phyloP scores from a whole-genome alignment of 352 stramenopile species.

The Globisporangium viniferum region DNA sequence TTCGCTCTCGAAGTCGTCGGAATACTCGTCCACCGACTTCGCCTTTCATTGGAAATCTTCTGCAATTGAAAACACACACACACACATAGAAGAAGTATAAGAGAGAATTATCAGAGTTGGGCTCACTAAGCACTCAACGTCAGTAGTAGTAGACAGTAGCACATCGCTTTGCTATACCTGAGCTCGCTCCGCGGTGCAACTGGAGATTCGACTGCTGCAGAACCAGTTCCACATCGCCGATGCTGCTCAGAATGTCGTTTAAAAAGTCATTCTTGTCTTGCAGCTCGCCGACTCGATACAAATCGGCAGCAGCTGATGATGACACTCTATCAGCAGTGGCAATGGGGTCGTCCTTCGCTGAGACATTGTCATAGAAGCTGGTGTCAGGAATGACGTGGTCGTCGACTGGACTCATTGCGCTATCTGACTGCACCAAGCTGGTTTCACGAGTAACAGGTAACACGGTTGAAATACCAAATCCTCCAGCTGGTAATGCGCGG shows the following conservation, averaged over 20 bases:
- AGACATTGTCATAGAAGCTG: neutral
- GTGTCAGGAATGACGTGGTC: neutral
- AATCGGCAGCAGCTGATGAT: neutral
- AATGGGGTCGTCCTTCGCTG: neutral
- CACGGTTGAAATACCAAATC: neutral
- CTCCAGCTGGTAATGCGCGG: neutral
- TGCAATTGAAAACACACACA: neutral
- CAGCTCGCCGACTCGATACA: slow-evolving; percentile 11
- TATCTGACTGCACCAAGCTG: neutral
- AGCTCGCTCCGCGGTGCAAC: neutral
- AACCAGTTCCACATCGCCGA: slow-evolving; percentile 54
- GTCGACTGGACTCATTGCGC: too few relatives aligned
- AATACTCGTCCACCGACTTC: slow-evolving; percentile 14
- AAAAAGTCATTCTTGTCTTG: slow-evolving; percentile 45
- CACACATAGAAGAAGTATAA: neutral
- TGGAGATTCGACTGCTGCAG: slow-evolving; percentile 33
- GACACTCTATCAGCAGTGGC: neutral
- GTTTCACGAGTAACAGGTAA: neutral
- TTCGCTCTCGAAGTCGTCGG: slow-evolving; percentile 16
- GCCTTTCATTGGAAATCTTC: neutral
- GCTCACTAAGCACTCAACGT: neutral
- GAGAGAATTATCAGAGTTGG: neutral
- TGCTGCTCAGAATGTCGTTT: slow-evolving; percentile 55
- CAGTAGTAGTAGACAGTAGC: neutral
- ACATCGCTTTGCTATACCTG: too few relatives aligned